Evolutionary conservation across 2,329 filamentous ascomycete genomes (phyloP), one percentile per base, ranked within the genome.

Genomic region (Calonectria hawksworthii): DNA sequence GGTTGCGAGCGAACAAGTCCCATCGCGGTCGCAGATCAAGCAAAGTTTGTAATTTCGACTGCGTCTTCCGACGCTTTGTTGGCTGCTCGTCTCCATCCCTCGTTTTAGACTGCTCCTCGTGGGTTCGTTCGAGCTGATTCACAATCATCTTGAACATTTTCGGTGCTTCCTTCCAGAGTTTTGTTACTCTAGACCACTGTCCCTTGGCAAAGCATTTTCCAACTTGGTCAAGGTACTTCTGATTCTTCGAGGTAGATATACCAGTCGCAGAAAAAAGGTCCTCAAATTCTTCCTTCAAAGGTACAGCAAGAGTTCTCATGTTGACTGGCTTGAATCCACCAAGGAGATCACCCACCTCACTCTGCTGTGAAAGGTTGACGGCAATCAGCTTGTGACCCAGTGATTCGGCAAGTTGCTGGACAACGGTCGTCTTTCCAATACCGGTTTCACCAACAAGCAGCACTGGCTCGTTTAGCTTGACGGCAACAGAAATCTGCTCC

Each of bases 381-480:
- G 96, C 95, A 0, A 96, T 94, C 16, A 99, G 90, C 80, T 95
- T 98, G 82, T 96, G 94, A 1, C 96, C 95, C 34, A 98, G 89
- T 4, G 94, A 91, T 73, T 94, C 93, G 0, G 97, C 96, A 71
- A 99, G 88, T 82, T 98, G 96, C 84, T 99, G 97, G 18, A 99
- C 93, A 32, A 97, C 94, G 0, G 97, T 98, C 0, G 97, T 99
- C 86, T 99, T 99, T 80, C 97, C 97, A 66, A 98, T 98, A 87
- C 97, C 97, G 10, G 97, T 99, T 87, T 99, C 97, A 82, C 97
- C 97, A n/a, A 99, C 97, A 34, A 99, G 91, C 23, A 99, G 87
- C 1, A 98, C 91, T 5, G 98, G 96, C 82, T 99, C 97, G n/a
- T 92, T 91, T 80, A 96, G 91, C 75, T 94, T 93, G 8, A 98